phyloP scores from a whole-genome alignment of 495 filamentous ascomycete genomes.

The Aspergillus biplanus region DNA sequence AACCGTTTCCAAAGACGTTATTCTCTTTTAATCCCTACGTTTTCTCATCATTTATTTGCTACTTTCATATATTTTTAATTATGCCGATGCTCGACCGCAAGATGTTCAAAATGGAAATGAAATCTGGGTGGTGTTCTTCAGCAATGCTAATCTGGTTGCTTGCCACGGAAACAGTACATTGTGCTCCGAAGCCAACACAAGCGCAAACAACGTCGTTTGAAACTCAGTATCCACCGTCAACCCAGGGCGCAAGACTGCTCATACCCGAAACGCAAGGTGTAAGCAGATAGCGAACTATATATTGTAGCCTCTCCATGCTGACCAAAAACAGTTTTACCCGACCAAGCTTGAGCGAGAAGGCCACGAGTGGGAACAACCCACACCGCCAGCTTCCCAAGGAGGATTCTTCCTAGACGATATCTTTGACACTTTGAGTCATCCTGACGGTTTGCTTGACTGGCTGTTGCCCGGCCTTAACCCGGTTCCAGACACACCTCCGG shows the following conservation, averaged over 20 bases:
- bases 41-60: not conserved
- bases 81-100: conserved; percentile 5
- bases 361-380: conserved; percentile 36
- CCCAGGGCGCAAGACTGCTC: conserved; percentile 29
- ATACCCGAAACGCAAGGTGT: conserved; percentile 37
- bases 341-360: conserved; percentile 47
- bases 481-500: not conserved
- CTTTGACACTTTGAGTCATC: conserved; percentile 30
- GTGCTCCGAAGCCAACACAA: conserved; percentile 32
- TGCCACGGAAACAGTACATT: conserved; percentile 31
- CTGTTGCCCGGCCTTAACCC: conserved; percentile 16
- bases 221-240: conserved; percentile 43
- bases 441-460: conserved; percentile 27
- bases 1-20: not conserved
- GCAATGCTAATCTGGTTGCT: conserved; percentile 45
- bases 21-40: too few relatives aligned
- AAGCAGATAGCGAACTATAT: conserved; percentile 19
- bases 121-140: conserved; percentile 27
- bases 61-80: conserved; percentile 5
- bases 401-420: conserved; percentile 24
- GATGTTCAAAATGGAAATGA: conserved; percentile 24
- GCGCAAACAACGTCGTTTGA: conserved; percentile 30
- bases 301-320: not conserved
- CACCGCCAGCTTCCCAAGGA: conserved; percentile 31
- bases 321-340: conserved; percentile 38